Evolutionary conservation across 495 filamentous ascomycete genomes (phyloP).

Genomic region (Aspergillus taichungensis): DNA sequence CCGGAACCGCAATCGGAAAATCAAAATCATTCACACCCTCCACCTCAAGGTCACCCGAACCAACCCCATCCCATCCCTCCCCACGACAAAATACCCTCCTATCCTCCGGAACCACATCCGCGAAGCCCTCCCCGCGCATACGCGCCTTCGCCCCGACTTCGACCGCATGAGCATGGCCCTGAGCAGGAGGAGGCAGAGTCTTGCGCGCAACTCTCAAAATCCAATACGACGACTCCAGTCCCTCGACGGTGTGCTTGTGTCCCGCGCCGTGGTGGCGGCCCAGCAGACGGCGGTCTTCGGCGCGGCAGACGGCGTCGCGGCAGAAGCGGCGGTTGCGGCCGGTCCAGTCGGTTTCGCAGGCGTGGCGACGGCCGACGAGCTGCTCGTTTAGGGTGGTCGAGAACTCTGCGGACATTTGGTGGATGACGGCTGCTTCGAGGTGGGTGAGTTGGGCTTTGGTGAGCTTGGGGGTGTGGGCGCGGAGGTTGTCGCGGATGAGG

Average conservation of each 20-base stretch:
- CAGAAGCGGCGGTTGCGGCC: conserved; percentile 19
- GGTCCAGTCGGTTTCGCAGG: conserved; percentile 28
- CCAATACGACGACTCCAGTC: conserved; percentile 28
- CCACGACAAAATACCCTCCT: conserved; percentile 23
- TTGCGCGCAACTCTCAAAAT: conserved; percentile 30
- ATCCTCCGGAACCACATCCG: conserved; percentile 13
- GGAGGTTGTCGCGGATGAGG: conserved; percentile 28
- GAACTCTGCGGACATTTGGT: conserved; percentile 27
- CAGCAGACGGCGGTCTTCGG: conserved; percentile 11
- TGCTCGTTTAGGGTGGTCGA: conserved; percentile 4
- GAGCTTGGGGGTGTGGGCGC: neutral
- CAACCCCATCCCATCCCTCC: conserved; percentile 28
- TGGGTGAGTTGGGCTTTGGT: neutral
- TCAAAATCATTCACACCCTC: conserved; percentile 13
- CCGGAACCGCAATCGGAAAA: neutral
- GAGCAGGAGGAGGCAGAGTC: conserved; percentile 5
- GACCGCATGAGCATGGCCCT: conserved; percentile 16
- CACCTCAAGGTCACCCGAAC: conserved; percentile 24
- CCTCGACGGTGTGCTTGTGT: conserved; percentile 11
- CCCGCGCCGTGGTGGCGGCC: conserved; percentile 6
- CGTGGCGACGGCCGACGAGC: conserved; percentile 19
- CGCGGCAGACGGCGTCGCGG: conserved; percentile 14
- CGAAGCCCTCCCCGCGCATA: conserved; percentile 27
- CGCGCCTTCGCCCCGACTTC: conserved; percentile 16
- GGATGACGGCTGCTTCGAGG: conserved; percentile 11